Conservation (phyloP, 768 basidiomycete genomes). For the Mycena leptocephala region DNA sequence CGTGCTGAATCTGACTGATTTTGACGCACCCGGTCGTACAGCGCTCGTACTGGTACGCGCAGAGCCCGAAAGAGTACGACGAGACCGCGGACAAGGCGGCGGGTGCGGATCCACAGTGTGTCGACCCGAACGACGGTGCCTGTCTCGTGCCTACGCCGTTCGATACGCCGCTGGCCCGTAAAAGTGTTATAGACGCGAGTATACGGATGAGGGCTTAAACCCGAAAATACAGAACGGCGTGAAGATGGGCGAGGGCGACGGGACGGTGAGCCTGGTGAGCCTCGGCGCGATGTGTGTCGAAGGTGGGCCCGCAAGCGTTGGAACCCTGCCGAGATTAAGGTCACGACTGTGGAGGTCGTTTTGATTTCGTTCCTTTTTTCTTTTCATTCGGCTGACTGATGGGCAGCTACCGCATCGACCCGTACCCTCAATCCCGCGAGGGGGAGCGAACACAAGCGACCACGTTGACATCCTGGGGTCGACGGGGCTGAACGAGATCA, state of each 20-base stretch:
- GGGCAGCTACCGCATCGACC: conserved; percentile 43
- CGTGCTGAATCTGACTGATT: background rate
- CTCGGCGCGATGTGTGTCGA: conserved; percentile 96
- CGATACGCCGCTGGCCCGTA: conserved; percentile 70
- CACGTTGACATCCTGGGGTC: conserved; percentile 92
- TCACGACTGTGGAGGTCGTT: conserved; percentile 23
- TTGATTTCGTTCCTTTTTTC: background rate
- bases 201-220: conserved; percentile 72
- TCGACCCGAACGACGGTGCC: conserved; percentile 55
- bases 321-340: conserved; percentile 16
- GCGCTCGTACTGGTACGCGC: conserved; percentile 90
- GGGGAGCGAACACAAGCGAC: conserved; percentile 93
- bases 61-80: conserved; percentile 76
- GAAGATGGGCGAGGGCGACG: conserved; percentile 96
- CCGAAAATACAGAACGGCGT: conserved; percentile 89
- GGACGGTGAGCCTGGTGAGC: conserved; percentile 90
- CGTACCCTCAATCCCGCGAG: conserved; percentile 75
- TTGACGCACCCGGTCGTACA: conserved; percentile 44
- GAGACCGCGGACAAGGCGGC: conserved; percentile 64
- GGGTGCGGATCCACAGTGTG: conserved; percentile 55
- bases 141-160: conserved; percentile 66
- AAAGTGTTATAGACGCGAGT: conserved; percentile 89
- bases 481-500: conserved; percentile 89
- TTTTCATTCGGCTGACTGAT: conserved; percentile 58
- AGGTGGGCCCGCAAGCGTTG: conserved; percentile 48